These are phyloP conservation scores for Fusarium sp. DNA, from an alignment of 2,329 filamentous ascomycete genomes.

Conservation along the genomic window DNA sequence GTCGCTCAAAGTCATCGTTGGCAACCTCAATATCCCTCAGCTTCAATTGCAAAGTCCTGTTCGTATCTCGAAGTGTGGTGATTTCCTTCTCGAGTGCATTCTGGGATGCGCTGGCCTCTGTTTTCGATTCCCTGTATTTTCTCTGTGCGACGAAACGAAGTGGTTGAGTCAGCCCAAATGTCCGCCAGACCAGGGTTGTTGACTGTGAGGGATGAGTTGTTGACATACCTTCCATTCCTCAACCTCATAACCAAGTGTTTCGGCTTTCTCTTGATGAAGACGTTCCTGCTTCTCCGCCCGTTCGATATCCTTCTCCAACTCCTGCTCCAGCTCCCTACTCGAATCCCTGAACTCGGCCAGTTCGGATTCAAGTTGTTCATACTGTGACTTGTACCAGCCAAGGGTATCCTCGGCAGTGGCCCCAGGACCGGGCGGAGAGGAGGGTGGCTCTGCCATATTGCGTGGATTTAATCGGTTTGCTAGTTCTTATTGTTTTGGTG, in stretches of 20 bases:
- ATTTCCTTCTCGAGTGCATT: constrained; percentile 94
- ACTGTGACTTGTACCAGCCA: constrained; percentile 95
- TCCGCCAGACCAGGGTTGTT: background rate
- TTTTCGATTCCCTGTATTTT: constrained; percentile 96
- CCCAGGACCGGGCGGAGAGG: constrained; percentile 68
- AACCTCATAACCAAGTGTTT: constrained; percentile 85
- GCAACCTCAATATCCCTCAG: constrained; percentile 96
- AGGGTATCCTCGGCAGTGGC: constrained; percentile 78
- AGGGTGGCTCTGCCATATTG: constrained; percentile 69
- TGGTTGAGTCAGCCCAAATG: constrained; percentile 14
- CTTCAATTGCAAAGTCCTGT: constrained; percentile 82
- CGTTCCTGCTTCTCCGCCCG: constrained; percentile 94
- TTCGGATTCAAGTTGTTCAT: constrained; percentile 91
- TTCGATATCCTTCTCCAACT: constrained; percentile 96
- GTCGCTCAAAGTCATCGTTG: constrained; percentile 97
- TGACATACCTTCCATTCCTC: constrained; percentile 94
- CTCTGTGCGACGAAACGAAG: constrained; percentile 63
- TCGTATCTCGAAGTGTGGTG: constrained; percentile 86
- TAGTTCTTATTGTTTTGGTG: constrained; percentile 12
- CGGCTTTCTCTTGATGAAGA: constrained; percentile 85
- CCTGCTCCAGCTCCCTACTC: constrained; percentile 91
- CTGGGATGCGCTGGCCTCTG: constrained; percentile 86
- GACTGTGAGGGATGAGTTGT: constrained; percentile 7
- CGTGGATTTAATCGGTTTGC: constrained; percentile 20
- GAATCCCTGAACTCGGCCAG: constrained; percentile 93